These are phyloP conservation scores for Lactarius tabidus DNA, from an alignment of 768 basidiomycete species.

Conservation along the genomic window DNA sequence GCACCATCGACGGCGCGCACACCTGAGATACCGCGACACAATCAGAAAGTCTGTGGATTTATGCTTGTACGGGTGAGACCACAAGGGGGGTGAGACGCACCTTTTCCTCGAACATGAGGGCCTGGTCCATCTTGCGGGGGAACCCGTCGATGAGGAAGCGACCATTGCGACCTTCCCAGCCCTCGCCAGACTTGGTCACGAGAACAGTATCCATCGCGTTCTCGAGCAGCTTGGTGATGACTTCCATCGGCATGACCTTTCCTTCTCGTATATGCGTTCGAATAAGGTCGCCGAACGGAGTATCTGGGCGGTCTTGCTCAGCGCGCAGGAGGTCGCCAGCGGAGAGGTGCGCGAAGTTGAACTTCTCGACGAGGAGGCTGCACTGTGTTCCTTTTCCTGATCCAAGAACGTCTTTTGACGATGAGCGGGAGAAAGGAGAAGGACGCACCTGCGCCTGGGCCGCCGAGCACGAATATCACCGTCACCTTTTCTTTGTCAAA, in stretches of 20 bases:
- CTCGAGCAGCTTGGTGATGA: constrained; percentile 92
- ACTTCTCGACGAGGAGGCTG: constrained; percentile 73
- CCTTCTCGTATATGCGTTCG: constrained; percentile 86
- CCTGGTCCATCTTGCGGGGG: constrained; percentile 98
- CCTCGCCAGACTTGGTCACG: constrained; percentile 40
- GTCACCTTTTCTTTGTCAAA: constrained; percentile 74
- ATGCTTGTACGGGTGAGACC: background rate
- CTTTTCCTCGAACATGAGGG: constrained; percentile 80
- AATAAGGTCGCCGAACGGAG: constrained; percentile 80
- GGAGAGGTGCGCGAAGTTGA: constrained; percentile 88
- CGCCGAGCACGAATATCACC: constrained; percentile 94
- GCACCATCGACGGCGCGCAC: constrained; percentile 70
- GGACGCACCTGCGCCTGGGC: constrained; percentile 87
- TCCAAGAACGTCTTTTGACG: background rate
- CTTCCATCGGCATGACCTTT: constrained; percentile 92
- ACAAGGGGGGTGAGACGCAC: constrained; percentile 40
- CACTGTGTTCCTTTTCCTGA: constrained; percentile 97
- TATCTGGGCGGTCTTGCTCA: constrained; percentile 85
- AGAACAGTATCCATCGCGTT: constrained; percentile 79
- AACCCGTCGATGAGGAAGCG: constrained; percentile 97
- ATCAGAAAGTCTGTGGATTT: background rate
- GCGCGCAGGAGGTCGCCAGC: constrained; percentile 97
- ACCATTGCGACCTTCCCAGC: constrained; percentile 68
- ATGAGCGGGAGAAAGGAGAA: constrained; percentile 10
- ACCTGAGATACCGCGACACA: constrained; percentile 45